A percentile compares a stretch with the other conserved stretches of the same genome.
These are phyloP conservation scores for Xerocomus minutiporus DNA, from an alignment of 1,284 basidiomycete species.

Conservation along the genomic window DNA sequence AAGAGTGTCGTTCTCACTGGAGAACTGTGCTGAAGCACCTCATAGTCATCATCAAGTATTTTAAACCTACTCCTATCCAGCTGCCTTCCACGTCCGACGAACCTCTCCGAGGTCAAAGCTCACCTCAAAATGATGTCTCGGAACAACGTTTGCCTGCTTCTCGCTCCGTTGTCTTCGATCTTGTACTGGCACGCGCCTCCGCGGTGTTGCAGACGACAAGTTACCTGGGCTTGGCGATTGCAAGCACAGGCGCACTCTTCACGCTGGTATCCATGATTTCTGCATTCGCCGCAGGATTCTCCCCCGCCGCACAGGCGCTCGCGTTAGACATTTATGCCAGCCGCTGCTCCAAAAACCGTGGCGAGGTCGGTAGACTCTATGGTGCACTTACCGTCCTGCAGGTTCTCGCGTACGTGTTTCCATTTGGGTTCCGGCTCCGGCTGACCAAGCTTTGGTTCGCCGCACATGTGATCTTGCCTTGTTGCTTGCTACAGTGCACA, in stretches of 20 bases:
- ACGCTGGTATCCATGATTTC: conserved; percentile 43
- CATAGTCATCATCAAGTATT: conserved; percentile 51
- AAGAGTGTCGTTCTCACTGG: conserved; percentile 18
- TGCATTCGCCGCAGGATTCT: conserved; percentile 55
- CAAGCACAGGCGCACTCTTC: conserved; percentile 43
- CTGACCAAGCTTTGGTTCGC: not conserved
- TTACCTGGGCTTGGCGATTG: conserved; percentile 49
- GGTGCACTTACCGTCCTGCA: conserved; percentile 69
- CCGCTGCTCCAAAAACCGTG: conserved; percentile 36
- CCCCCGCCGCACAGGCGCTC: conserved; percentile 62
- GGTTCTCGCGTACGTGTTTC: conserved; percentile 51
- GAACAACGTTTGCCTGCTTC: conserved; percentile 9
- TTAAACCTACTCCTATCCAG: conserved; percentile 41
- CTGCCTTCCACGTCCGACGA: conserved; percentile 33
- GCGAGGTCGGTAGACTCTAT: conserved; percentile 61
- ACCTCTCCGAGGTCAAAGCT: conserved; percentile 29
- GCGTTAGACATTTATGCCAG: conserved; percentile 58
- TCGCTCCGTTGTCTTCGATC: conserved; percentile 55
- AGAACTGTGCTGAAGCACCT: conserved; percentile 1
- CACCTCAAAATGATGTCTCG: conserved; percentile 1
- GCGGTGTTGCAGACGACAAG: conserved; percentile 53
- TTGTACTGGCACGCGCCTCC: conserved; percentile 56
- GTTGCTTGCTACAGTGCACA: conserved; percentile 30
- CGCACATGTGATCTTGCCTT: too few species aligned
- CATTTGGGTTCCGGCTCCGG: not conserved